A percentile compares a stretch with the other conserved stretches of the same genome.
phyloP scores from a whole-genome alignment of 192 early-diverging fungal genomes.

The Chytriomyces sp. region DNA sequence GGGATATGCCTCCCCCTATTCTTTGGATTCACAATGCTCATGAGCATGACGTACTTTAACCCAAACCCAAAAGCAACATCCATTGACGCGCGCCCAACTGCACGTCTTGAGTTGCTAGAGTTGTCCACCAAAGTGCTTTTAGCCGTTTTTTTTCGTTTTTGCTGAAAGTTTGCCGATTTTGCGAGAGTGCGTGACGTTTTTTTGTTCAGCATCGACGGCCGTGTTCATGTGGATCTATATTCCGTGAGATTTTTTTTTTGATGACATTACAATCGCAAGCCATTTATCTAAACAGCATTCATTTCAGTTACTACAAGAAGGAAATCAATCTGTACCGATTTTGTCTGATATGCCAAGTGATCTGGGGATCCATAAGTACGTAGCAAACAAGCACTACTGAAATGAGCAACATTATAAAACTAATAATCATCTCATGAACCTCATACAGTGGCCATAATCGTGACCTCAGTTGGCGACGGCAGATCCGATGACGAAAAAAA shows the following conservation, averaged over 20 bases:
- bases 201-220: slow-evolving; percentile 19
- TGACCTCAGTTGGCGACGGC: not conserved
- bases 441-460: slow-evolving; percentile 21
- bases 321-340: slow-evolving; percentile 39
- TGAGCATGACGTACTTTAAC: slow-evolving; percentile 43
- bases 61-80: slow-evolving; percentile 36
- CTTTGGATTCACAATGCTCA: slow-evolving; percentile 35
- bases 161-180: slow-evolving; percentile 11
- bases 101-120: slow-evolving; percentile 32
- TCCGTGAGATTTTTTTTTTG: slow-evolving; percentile 25
- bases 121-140: slow-evolving; percentile 23
- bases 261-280: too few species aligned
- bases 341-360: slow-evolving; percentile 31
- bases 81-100: slow-evolving; percentile 32
- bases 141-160: slow-evolving; percentile 36
- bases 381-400: not conserved
- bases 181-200: slow-evolving; percentile 18
- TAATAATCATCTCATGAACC: not conserved
- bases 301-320: slow-evolving; percentile 33
- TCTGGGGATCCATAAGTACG: slow-evolving; percentile 37
- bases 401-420: not conserved
- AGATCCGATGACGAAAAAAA: slow-evolving; percentile 12
- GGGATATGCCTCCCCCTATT: slow-evolving; percentile 25
- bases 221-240: slow-evolving; percentile 36
- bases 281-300: not conserved